phyloP scores from a whole-genome alignment of 768 basidiomycete species.

The Hemileccinum impolitum region DNA sequence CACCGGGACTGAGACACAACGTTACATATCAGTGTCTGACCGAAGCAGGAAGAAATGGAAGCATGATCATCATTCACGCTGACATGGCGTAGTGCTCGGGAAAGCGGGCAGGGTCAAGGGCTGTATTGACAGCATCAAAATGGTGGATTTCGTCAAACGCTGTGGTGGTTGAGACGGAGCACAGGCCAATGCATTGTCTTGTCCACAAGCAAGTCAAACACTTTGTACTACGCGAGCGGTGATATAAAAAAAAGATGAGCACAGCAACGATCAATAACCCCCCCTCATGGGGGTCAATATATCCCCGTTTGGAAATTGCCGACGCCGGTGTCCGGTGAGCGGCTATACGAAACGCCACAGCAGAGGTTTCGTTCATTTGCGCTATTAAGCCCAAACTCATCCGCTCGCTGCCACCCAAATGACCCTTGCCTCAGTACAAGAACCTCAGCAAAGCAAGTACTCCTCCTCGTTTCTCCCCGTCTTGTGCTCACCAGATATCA shows the following conservation, averaged over 20 bases:
- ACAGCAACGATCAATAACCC: slow-evolving; percentile 9
- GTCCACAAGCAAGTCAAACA: no score
- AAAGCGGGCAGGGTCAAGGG: slow-evolving; percentile 9
- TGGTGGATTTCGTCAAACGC: slow-evolving; percentile 1
- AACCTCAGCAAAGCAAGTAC: slow-evolving; percentile 18
- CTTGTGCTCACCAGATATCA: slow-evolving; percentile 1
- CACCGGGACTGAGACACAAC: background rate
- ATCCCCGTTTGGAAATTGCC: background rate
- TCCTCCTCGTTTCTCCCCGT: background rate
- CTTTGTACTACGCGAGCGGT: no score
- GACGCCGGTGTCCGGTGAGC: background rate
- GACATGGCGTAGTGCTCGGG: background rate
- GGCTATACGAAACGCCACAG: slow-evolving; percentile 15
- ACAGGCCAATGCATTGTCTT: no score
- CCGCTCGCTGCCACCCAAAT: slow-evolving; percentile 14
- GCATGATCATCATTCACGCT: background rate
- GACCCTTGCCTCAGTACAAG: slow-evolving; percentile 14
- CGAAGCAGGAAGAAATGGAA: slow-evolving; percentile 6
- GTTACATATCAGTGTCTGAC: background rate
- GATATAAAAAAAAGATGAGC: no score
- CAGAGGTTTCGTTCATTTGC: slow-evolving; percentile 10
- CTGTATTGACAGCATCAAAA: background rate
- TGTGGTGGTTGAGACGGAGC: background rate
- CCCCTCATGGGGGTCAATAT: slow-evolving; percentile 3
- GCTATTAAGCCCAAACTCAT: slow-evolving; percentile 15